Evolutionary conservation across 1,284 basidiomycete species (phyloP).

Genomic region (Veloboletus limbatus): DNA sequence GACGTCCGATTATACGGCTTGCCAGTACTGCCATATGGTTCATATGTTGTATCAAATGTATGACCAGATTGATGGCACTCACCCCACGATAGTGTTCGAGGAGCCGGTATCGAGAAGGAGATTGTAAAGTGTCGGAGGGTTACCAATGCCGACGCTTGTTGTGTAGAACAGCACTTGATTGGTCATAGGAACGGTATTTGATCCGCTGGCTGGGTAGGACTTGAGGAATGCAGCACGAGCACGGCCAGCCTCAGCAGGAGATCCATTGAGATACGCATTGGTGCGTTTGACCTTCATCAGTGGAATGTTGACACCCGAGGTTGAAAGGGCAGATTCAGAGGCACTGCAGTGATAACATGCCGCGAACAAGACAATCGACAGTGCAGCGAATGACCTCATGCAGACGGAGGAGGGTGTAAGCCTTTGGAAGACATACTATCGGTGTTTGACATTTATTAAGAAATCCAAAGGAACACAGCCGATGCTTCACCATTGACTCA

Average conservation of each 20-base stretch:
- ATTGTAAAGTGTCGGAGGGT: constrained; percentile 23
- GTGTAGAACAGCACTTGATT: constrained; percentile 22
- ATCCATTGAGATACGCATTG: constrained; percentile 2
- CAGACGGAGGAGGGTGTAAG: too few species aligned
- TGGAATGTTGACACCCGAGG: constrained; percentile 6
- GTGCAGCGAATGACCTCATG: constrained; percentile 18
- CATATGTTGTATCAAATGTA: not conserved
- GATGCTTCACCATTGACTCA: too few species aligned
- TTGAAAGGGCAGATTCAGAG: too few species aligned
- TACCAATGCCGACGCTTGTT: constrained; percentile 22
- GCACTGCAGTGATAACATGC: too few species aligned
- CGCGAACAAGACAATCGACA: constrained; percentile 10
- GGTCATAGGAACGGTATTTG: constrained; percentile 16
- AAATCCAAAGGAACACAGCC: too few species aligned
- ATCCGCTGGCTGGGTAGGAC: not conserved
- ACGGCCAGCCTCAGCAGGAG: constrained; percentile 20
- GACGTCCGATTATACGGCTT: constrained; percentile 20
- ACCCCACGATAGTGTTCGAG: constrained; percentile 35
- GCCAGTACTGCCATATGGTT: constrained; percentile 14
- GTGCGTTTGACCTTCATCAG: constrained; percentile 11
- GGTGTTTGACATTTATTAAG: too few species aligned
- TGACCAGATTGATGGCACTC: constrained; percentile 2
- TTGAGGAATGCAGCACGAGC: constrained; percentile 19
- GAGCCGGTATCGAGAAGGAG: constrained; percentile 34
- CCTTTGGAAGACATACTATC: too few species aligned